Percentiles rank a stretch among this genome's conserved stretches.
These are phyloP conservation scores for Annona cherimola DNA, from an alignment of 164 flowering plant genomes.

Conservation along the genomic window DNA sequence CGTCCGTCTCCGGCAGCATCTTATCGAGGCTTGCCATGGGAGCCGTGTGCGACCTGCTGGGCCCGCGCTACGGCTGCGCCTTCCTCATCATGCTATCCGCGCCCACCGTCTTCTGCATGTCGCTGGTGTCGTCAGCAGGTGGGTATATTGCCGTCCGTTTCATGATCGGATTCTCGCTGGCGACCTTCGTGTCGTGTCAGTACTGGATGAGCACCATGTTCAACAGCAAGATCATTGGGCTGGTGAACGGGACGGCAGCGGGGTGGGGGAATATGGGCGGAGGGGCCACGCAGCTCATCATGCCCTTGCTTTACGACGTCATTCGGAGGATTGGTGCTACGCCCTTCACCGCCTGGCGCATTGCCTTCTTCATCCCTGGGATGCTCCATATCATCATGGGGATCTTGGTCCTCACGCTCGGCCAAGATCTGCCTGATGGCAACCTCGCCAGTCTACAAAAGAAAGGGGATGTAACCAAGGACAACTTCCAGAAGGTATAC, in stretches of 20 bases:
- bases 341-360: slow-evolving; percentile 76
- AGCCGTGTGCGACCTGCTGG: slow-evolving; percentile 65
- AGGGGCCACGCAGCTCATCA: slow-evolving; percentile 71
- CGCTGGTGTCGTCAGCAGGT: slow-evolving; percentile 38
- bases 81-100: slow-evolving; percentile 58
- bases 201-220: slow-evolving; percentile 87
- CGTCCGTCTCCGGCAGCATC: slow-evolving; percentile 74
- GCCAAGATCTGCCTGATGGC: slow-evolving; percentile 84
- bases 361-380: slow-evolving; percentile 83
- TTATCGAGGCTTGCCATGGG: slow-evolving; percentile 80
- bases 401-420: slow-evolving; percentile 50
- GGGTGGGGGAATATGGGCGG: slow-evolving; percentile 96
- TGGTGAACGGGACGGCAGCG: slow-evolving; percentile 64
- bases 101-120: slow-evolving; percentile 60
- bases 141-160: slow-evolving; percentile 43
- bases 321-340: slow-evolving; percentile 44
- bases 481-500: slow-evolving; percentile 59
- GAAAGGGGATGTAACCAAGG: slow-evolving; percentile 51
- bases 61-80: slow-evolving; percentile 67
- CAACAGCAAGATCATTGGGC: slow-evolving; percentile 56
- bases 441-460: slow-evolving; percentile 55
- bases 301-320: slow-evolving; percentile 55
- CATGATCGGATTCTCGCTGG: slow-evolving; percentile 77
- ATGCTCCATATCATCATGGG: slow-evolving; percentile 53
- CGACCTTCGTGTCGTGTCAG: slow-evolving; percentile 78